A percentile compares a stretch with the other conserved stretches of the same genome.
Conservation (phyloP, 495 filamentous ascomycete species). For the Hypoxylon fuscum region DNA sequence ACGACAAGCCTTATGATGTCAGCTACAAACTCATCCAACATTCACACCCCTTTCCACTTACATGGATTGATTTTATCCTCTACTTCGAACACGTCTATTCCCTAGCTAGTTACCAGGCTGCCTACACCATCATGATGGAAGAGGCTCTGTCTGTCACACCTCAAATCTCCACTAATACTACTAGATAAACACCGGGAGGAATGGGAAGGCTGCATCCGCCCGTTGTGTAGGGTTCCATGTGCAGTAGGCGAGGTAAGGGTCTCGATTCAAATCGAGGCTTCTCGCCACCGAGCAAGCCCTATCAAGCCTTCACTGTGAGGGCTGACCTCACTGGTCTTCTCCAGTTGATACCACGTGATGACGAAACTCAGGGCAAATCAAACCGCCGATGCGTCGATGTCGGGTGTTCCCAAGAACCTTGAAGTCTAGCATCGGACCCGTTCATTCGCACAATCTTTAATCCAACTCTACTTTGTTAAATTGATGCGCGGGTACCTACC, state of each 20-base stretch:
- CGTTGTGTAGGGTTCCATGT: neutral
- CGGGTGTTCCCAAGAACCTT: conserved; percentile 2
- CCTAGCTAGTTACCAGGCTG: neutral
- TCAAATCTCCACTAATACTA: conserved; percentile 19
- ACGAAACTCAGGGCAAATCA: conserved; percentile 36
- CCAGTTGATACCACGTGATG: conserved; percentile 37
- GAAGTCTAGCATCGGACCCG: neutral
- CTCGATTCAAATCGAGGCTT: conserved; percentile 20
- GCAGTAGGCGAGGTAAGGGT: conserved; percentile 2
- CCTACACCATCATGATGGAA: conserved; percentile 9
- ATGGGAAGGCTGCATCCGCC: conserved; percentile 22
- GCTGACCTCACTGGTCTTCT: conserved; percentile 34
- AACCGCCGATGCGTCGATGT: conserved; percentile 9
- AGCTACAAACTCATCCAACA: conserved; percentile 25
- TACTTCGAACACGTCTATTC: neutral
- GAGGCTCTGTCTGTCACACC: conserved; percentile 23
- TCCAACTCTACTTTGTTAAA: neutral
- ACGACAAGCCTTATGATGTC: conserved; percentile 34
- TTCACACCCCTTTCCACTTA: neutral
- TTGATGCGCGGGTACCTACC: neutral
- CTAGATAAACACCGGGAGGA: conserved; percentile 21
- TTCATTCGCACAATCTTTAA: conserved; percentile 11
- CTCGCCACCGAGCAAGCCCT: conserved; percentile 26
- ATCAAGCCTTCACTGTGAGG: conserved; percentile 12
- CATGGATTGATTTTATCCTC: neutral